Percentiles rank a stretch among this genome's conserved stretches.
phyloP scores from a whole-genome alignment of 768 basidiomycete genomes.

The Hebeloma cylindrosporum region DNA sequence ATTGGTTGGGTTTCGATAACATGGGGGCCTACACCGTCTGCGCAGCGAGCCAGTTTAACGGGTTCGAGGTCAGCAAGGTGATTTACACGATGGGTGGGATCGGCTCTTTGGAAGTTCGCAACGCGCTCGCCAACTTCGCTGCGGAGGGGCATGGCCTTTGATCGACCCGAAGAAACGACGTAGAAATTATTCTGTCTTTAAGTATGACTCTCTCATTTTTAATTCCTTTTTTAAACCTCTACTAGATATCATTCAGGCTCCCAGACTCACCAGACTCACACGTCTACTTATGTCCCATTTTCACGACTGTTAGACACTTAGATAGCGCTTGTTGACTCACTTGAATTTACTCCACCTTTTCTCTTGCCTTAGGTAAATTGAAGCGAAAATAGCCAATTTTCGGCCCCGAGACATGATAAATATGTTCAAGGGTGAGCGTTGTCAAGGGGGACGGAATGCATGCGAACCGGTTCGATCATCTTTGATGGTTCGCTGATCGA shows the following conservation, averaged over 20 bases:
- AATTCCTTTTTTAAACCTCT: too few species aligned
- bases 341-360: too few species aligned
- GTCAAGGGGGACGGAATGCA: constrained; percentile 21
- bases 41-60: constrained; percentile 89
- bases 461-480: too few species aligned
- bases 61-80: constrained; percentile 75
- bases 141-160: constrained; percentile 39
- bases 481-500: constrained; percentile 21
- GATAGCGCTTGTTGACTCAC: too few species aligned
- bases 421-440: constrained; percentile 17
- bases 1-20: constrained; percentile 96
- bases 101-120: constrained; percentile 37
- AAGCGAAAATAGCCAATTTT: too few species aligned
- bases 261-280: not conserved
- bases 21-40: constrained; percentile 99
- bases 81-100: constrained; percentile 71
- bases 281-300: not conserved
- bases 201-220: not conserved
- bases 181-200: constrained; percentile 9
- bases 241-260: too few species aligned
- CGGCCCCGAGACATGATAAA: constrained; percentile 24
- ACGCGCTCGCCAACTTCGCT: constrained; percentile 50
- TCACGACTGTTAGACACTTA: too few species aligned
- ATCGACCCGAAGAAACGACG: constrained; percentile 2
- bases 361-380: too few species aligned